These are phyloP conservation scores for Rhynchospora tenuis DNA, from an alignment of 176 grass and related monocot species.

Conservation along the genomic window DNA sequence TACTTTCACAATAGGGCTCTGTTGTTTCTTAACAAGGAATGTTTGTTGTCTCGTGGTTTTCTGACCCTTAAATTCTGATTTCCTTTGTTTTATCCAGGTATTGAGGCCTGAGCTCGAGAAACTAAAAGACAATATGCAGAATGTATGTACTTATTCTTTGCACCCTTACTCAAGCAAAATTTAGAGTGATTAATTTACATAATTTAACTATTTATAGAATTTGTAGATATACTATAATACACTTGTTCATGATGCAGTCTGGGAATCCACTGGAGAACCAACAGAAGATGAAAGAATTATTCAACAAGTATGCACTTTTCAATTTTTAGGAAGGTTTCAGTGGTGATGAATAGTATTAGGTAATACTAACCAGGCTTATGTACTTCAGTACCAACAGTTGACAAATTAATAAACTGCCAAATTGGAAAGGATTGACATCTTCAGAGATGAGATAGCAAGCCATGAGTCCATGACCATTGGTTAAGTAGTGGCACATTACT, in stretches of 20 bases:
- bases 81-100: conserved; percentile 38
- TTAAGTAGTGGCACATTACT: not conserved
- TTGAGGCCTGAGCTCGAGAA: conserved; percentile 71
- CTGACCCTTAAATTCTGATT: conserved; percentile 4
- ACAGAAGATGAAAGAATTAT: conserved; percentile 49
- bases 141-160: conserved; percentile 48
- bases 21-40: not conserved
- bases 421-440: not conserved
- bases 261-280: conserved; percentile 39
- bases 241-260: conserved; percentile 34
- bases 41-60: conserved; percentile 14
- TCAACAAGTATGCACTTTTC: conserved; percentile 48
- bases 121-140: conserved; percentile 41
- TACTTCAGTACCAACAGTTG: not conserved
- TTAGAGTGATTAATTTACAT: not conserved
- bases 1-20: not conserved
- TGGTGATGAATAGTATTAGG: not conserved
- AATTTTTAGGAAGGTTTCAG: not conserved
- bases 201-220: not conserved
- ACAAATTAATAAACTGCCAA: not conserved
- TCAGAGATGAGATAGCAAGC: not conserved
- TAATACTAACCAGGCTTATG: not conserved
- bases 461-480: not conserved
- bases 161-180: conserved; percentile 10
- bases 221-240: not conserved